Evolutionary conservation across 129 eudicot species (phyloP).

Genomic region (Helianthus annuus): HanXRQr2.0-SUNRISE NC_035433.2:11887205-11887704

Average conservation of each 20-base stretch:
- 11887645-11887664: constrained; percentile 43
- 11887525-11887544: constrained; percentile 51
- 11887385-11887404: constrained; percentile 70
- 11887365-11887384: background rate
- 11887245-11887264: too few species aligned
- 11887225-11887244: too few species aligned
- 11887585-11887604: constrained; percentile 40
- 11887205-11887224: too few species aligned
- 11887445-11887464: constrained; percentile 36
- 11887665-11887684: constrained; percentile 40
- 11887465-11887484: constrained; percentile 27
- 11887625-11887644: constrained; percentile 23
- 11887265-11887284: too few species aligned
- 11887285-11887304: too few species aligned
- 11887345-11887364: background rate
- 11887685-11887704: constrained; percentile 67
- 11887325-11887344: too few species aligned
- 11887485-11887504: constrained; percentile 12
- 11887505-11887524: constrained; percentile 31
- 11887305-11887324: too few species aligned
- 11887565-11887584: constrained; percentile 44
- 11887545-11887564: constrained; percentile 24
- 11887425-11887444: constrained; percentile 74
- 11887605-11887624: constrained; percentile 32
- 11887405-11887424: constrained; percentile 62